These are phyloP conservation scores for Coniochaeta sp. DNA, from an alignment of 2,329 filamentous ascomycete genomes.

Conservation along the genomic window DNA sequence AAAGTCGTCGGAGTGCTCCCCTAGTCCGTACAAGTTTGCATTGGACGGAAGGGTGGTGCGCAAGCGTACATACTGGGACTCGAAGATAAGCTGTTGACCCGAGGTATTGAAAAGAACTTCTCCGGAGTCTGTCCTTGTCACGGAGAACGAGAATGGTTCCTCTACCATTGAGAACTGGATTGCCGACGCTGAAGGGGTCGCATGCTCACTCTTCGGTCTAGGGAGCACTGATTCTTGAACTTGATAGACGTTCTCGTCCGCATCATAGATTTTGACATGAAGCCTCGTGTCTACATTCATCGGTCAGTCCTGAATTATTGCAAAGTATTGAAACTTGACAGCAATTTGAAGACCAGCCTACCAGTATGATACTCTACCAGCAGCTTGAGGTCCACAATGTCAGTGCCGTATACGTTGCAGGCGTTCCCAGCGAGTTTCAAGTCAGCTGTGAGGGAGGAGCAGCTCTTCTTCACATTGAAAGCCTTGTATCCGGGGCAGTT, in stretches of 20 bases:
- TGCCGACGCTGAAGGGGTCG: constrained; percentile 19
- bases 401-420: constrained; percentile 70
- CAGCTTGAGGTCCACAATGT: constrained; percentile 44
- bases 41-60: constrained; percentile 58
- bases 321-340: no score
- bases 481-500: constrained; percentile 60
- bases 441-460: constrained; percentile 56
- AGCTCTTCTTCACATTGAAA: constrained; percentile 46
- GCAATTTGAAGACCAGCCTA: no score
- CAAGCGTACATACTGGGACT: constrained; percentile 66
- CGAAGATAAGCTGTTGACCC: constrained; percentile 53
- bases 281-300: constrained; percentile 48
- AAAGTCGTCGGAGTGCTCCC: constrained; percentile 66
- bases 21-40: constrained; percentile 67
- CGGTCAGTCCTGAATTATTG: no score
- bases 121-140: constrained; percentile 32
- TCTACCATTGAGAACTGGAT: no score
- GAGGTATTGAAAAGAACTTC: constrained; percentile 51
- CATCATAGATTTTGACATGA: constrained; percentile 68
- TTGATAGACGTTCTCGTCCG: constrained; percentile 63
- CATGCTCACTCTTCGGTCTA: constrained; percentile 37
- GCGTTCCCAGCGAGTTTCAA: constrained; percentile 58
- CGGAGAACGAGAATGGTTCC: constrained; percentile 59
- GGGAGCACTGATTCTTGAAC: constrained; percentile 63
- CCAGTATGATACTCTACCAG: constrained; percentile 24